phyloP scores from a whole-genome alignment of 1,284 basidiomycete genomes.

The Butyriboletus appendiculatus region DNA sequence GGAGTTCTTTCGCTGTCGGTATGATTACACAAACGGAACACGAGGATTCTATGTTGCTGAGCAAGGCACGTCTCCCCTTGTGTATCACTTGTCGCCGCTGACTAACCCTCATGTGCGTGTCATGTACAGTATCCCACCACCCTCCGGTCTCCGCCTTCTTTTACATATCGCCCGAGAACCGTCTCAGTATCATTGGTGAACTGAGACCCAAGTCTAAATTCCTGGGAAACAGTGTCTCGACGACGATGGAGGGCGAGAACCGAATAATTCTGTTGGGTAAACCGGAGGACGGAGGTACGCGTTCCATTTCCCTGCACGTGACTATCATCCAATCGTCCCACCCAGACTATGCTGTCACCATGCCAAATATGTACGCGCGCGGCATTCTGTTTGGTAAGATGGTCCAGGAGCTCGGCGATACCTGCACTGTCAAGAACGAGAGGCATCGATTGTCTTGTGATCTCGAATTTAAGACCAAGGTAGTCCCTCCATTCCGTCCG shows the following conservation, averaged over 20 bases:
- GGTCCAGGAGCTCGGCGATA: slow-evolving; percentile 95
- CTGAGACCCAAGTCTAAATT: slow-evolving; percentile 96
- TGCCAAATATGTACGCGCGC: slow-evolving; percentile 98
- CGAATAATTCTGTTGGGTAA: slow-evolving; percentile 78
- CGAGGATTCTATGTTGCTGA: slow-evolving; percentile 97
- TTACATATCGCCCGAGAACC: slow-evolving; percentile 94
- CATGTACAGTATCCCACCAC: slow-evolving; percentile 78
- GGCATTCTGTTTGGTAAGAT: slow-evolving; percentile 99
- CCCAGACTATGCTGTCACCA: slow-evolving; percentile 81
- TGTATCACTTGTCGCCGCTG: not conserved
- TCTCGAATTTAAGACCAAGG: slow-evolving; percentile 98
- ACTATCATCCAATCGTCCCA: slow-evolving; percentile 4
- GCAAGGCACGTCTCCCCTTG: slow-evolving; percentile 62
- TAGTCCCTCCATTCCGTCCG: slow-evolving; percentile 25
- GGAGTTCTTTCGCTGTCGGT: slow-evolving; percentile 96
- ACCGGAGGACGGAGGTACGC: slow-evolving; percentile 82
- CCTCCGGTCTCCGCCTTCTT: slow-evolving; percentile 97
- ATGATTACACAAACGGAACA: slow-evolving; percentile 90
- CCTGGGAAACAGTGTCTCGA: slow-evolving; percentile 94
- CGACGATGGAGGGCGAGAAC: slow-evolving; percentile 96
- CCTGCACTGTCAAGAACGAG: slow-evolving; percentile 84
- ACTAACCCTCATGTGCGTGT: slow-evolving; percentile 8
- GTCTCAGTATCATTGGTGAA: slow-evolving; percentile 85
- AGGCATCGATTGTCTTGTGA: slow-evolving; percentile 77
- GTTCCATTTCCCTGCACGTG: slow-evolving; percentile 26